Evolutionary conservation across 495 filamentous ascomycete genomes (phyloP), one percentile per base, ranked within the genome.

Genomic region (Cladorrhinum samala): DNA sequence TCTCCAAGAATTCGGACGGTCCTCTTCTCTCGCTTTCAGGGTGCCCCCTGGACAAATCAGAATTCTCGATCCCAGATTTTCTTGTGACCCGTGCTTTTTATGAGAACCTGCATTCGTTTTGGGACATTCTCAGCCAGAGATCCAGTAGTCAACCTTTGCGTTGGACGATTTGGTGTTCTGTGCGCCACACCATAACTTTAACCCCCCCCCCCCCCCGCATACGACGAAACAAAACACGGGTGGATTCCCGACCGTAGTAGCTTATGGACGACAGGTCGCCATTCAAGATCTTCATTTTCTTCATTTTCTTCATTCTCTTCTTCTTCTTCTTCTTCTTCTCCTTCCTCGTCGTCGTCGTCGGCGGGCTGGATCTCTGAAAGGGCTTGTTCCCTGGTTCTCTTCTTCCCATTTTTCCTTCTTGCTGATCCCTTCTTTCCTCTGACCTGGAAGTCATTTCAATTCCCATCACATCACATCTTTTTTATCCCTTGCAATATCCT

Each of bases 151-250:
- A n/a, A n/a, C n/a, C n/a, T n/a, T n/a, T n/a, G n/a, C n/a, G n/a
- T n/a, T n/a, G n/a, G n/a, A n/a, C n/a, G n/a, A n/a, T 33, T 33
- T 33, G 6, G 27, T 33, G 27, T 33, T 5, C 27, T n/a, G 27
- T 33, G 27, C 27, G 27, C 27, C 27, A 33, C 27, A 33, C 27
- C 27, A 33, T 11, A 5, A 33, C 27, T 11, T n/a, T n/a, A n/a
- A n/a, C 27, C 5, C 27, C 27, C 11, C 27, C 27, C 27, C 11
- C 27, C 11, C 27, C 27, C 27, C 27, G 47, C 50, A 58, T 46
- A 37, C 23, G 8, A 46, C 55, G 51, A 58, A 58, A 58, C 56
- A 54, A 51, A 54, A 51, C 47, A 58, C 20, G 14, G 47, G 46
- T 36, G 11, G 33, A 46, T 17, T 40, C 30, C 51, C 36, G 37